Evolutionary conservation across 176 grass and related monocot genomes (phyloP).

Genomic region (Triticum monococcum): DNA sequence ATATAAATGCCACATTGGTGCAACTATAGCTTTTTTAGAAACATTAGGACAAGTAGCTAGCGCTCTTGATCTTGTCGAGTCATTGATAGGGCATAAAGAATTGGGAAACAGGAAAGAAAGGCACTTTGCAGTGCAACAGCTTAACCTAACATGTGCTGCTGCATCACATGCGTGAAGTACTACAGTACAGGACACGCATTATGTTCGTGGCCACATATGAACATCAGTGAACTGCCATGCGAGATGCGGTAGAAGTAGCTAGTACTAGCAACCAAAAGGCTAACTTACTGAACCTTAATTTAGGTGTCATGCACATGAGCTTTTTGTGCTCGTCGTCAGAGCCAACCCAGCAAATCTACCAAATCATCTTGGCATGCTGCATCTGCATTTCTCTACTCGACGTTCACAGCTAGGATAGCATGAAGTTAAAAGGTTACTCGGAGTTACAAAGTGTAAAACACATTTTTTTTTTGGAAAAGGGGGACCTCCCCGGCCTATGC

Average conservation of each 20-base stretch:
- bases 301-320: constrained; percentile 6
- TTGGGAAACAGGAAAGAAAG: background rate
- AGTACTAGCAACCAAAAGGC: constrained; percentile 9
- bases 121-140: constrained; percentile 37
- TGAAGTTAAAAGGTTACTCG: no score
- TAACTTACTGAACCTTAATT: background rate
- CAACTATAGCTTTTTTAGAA: background rate
- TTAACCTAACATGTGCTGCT: constrained; percentile 53
- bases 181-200: constrained; percentile 15
- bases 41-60: background rate
- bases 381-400: background rate
- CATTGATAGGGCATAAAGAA: background rate
- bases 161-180: background rate
- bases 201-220: background rate
- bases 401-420: background rate
- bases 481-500: no score
- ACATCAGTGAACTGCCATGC: background rate
- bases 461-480: no score
- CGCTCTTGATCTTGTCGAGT: constrained; percentile 2
- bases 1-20: background rate
- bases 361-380: background rate
- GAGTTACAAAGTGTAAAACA: no score
- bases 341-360: constrained; percentile 8
- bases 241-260: constrained; percentile 3
- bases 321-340: background rate